Evolutionary conservation across 208 protist genomes (phyloP), one percentile per base, ranked within the genome.

Genomic region (Lotmaria passim): DNA sequence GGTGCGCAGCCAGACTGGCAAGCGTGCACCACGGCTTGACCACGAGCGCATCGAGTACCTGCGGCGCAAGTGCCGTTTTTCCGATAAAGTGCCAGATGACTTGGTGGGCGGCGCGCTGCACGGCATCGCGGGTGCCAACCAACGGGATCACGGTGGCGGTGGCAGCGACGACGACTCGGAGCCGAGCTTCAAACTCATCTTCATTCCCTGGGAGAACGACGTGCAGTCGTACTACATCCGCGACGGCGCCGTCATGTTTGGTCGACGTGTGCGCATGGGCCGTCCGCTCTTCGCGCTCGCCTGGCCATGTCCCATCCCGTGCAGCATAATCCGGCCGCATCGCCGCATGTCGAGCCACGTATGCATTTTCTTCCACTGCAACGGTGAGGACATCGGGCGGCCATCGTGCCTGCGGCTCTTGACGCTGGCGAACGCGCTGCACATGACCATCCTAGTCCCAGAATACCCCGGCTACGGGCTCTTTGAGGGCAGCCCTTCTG

Each of bases 381-480:
- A 82, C 67, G 80, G 80, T 30, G 80, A 85, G 64, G 75, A 85
- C 68, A 82, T 85, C 65, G 79, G 79, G 14, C 43, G 59, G 21
- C 65, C 59, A 30, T 72, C 64, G n/a, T 75, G 62, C 52, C 26
- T 66, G 60, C 79, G 79, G 12, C 65, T 84, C 8, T 24, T 71
- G 53, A 73, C 73, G 5, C 43, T 84, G 26, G 80, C 75, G 26
- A 85, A 85, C 60, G 80, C 75, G 28, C 56, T 85, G 50, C 80
- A 85, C 75, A 70, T 82, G 48, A 85, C 80, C 6, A 51, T 85
- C 21, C 17, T 85, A 11, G 70, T 76, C 24, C 80, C 80, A 6
- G 80, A 85, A 65, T 81, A 82, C 67, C 75, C 80, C 5, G 80
- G 80, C 44, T 85, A 82, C 53, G 80, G 80, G 3, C 46, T 85